Conservation (phyloP, 73 alveolate genomes). For the Tetrahymena elliotti region DNA sequence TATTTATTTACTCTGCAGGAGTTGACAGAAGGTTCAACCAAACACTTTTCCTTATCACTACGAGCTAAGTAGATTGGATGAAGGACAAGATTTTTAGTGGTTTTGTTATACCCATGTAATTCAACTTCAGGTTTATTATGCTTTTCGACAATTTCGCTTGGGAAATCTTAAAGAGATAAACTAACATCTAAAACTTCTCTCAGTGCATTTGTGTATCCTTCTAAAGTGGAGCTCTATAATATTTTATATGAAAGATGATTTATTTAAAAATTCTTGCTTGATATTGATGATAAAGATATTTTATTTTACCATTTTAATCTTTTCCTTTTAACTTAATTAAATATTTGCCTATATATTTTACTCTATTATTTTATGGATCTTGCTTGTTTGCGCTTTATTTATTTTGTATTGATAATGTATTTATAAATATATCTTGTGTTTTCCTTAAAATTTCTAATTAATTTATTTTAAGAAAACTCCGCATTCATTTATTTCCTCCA, state of each 20-base stretch:
- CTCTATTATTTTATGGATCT: neutral
- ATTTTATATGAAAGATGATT: neutral
- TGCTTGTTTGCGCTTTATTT: neutral
- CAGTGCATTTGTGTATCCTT: neutral
- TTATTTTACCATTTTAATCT: neutral
- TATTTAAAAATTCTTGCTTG: neutral
- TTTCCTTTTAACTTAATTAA: neutral
- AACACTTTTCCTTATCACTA: slow-evolving; percentile 72
- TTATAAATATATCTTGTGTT: neutral
- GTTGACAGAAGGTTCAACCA: slow-evolving; percentile 65
- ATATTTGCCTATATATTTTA: neutral
- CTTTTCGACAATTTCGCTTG: neutral
- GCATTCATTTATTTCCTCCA: neutral
- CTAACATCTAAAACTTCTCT: neutral
- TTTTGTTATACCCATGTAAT: neutral
- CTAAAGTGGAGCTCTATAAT: neutral
- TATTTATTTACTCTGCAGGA: slow-evolving; percentile 34
- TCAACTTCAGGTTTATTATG: neutral
- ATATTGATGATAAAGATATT: neutral
- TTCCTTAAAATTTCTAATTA: neutral
- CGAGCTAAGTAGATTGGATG: slow-evolving; percentile 67
- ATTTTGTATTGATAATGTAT: neutral
- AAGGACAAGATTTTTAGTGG: slow-evolving; percentile 4
- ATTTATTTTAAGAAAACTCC: neutral
- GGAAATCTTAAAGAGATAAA: neutral